Conservation (phyloP, 2,329 filamentous ascomycete genomes). For the Aspergillus sp. region DNA sequence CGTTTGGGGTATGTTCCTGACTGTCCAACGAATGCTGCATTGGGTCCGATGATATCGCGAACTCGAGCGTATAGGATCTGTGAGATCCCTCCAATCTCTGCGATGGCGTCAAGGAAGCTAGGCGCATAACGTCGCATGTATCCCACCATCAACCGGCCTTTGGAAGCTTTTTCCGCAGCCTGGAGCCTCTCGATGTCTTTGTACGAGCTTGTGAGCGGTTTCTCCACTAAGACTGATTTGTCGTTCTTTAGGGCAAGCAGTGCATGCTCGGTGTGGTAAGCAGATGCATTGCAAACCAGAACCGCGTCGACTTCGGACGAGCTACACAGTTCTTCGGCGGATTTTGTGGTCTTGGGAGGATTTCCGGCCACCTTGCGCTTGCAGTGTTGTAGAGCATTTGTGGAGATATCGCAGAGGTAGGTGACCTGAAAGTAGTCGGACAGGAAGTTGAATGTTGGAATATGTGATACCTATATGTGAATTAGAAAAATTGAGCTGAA, state of each 20-base stretch:
- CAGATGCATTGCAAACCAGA: conserved; percentile 51
- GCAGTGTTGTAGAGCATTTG: conserved; percentile 42
- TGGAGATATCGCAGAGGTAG: conserved; percentile 54
- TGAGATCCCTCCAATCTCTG: conserved; percentile 51
- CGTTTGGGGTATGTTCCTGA: conserved; percentile 36
- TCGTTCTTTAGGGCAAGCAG: conserved; percentile 50
- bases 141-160: conserved; percentile 55
- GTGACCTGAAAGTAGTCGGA: conserved; percentile 47
- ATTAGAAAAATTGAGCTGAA: neutral
- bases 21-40: conserved; percentile 37
- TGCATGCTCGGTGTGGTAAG: conserved; percentile 51
- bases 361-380: conserved; percentile 24
- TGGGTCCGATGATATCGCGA: conserved; percentile 54
- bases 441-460: conserved; percentile 48
- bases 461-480: conserved; percentile 37
- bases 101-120: conserved; percentile 52
- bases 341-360: conserved; percentile 30
- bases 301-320: conserved; percentile 51
- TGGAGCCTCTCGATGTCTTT: conserved; percentile 46
- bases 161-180: conserved; percentile 17
- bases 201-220: conserved; percentile 43
- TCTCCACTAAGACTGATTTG: conserved; percentile 60
- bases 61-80: conserved; percentile 55
- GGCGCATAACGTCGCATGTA: conserved; percentile 61
- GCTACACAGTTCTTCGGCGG: conserved; percentile 45